Evolutionary conservation across 2,329 filamentous ascomycete species (phyloP).

Genomic region (Cercospora berteroae): DNA sequence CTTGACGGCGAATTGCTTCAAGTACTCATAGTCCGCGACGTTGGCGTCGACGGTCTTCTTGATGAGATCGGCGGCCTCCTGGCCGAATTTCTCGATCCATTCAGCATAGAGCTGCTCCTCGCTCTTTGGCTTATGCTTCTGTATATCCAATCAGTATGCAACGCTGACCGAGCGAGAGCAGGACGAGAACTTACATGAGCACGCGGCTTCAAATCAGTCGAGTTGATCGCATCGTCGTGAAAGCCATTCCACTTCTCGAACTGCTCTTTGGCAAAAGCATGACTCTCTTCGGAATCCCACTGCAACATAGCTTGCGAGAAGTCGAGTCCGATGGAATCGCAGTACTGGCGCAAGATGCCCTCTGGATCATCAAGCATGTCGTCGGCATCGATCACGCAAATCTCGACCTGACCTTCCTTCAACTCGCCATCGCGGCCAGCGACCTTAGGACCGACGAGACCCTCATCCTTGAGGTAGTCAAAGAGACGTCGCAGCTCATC

Average conservation of each 20-base stretch:
- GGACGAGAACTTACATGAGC: constrained; percentile 52
- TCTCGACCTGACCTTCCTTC: constrained; percentile 50
- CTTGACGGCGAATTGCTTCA: constrained; percentile 67
- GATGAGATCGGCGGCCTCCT: constrained; percentile 68
- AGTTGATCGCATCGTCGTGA: constrained; percentile 90
- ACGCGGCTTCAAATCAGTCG: constrained; percentile 70
- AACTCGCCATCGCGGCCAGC: constrained; percentile 42
- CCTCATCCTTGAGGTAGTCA: constrained; percentile 71
- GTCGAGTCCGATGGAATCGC: constrained; percentile 73
- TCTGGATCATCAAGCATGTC: constrained; percentile 85
- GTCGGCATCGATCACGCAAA: constrained; percentile 90
- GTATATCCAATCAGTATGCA: constrained; percentile 11
- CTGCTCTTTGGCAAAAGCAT: constrained; percentile 64
- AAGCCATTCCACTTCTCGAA: constrained; percentile 98
- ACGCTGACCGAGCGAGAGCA: constrained; percentile 5
- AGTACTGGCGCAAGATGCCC: constrained; percentile 73
- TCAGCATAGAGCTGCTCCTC: constrained; percentile 66
- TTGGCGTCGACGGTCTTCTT: constrained; percentile 69
- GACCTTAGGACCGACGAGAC: constrained; percentile 67
- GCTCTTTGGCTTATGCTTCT: constrained; percentile 62
- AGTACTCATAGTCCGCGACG: constrained; percentile 72
- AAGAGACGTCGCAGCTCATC: constrained; percentile 82
- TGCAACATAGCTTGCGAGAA: constrained; percentile 76
- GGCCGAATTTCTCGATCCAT: constrained; percentile 73
- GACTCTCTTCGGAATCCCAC: constrained; percentile 76